A percentile compares a stretch with the other conserved stretches of the same genome.
These are phyloP conservation scores for Lithocarpus polystachyus DNA, from an alignment of 306 rosid genomes.

Conservation along the genomic window DNA sequence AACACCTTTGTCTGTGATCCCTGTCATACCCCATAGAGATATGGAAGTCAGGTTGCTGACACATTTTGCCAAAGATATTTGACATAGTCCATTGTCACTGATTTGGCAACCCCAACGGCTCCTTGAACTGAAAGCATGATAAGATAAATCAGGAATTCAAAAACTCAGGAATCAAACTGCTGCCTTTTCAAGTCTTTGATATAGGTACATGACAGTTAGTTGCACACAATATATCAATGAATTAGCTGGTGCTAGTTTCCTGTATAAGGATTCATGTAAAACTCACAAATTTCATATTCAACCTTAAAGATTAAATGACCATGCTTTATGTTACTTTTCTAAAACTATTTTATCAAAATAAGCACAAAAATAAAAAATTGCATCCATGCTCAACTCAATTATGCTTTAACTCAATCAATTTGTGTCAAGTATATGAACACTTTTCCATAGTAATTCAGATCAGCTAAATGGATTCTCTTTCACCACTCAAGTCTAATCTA, in stretches of 20 bases:
- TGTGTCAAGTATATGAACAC: no score
- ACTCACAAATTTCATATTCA: neutral
- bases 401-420: no score
- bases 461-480: no score
- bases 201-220: neutral
- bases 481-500: no score
- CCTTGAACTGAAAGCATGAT: conserved; percentile 58
- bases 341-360: no score
- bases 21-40: conserved; percentile 90
- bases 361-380: no score
- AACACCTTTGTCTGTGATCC: conserved; percentile 88
- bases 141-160: neutral
- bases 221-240: neutral
- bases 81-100: conserved; percentile 61
- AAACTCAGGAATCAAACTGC: neutral
- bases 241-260: neutral
- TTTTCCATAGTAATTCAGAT: no score
- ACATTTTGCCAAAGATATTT: conserved; percentile 74
- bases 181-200: neutral
- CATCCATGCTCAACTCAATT: no score
- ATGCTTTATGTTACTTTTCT: no score
- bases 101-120: conserved; percentile 91
- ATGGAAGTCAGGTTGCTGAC: conserved; percentile 68
- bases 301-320: no score
- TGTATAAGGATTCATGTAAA: neutral